A percentile compares a stretch with the other conserved stretches of the same genome.
phyloP scores from a whole-genome alignment of 208 protist genomes.

The Trypanosoma scelopori region DNA sequence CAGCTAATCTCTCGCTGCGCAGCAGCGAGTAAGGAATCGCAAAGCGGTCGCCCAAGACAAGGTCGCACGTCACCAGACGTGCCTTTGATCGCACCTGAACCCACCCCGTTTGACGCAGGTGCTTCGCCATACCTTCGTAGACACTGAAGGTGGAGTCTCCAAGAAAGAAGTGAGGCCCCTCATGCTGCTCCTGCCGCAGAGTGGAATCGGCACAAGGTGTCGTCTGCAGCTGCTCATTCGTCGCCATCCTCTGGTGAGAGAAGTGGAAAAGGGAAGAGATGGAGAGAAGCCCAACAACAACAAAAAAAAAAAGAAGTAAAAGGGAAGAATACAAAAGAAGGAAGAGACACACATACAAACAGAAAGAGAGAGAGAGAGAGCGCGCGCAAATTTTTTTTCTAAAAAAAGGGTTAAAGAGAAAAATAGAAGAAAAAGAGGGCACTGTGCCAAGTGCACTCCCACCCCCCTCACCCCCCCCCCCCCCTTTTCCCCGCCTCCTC shows the following conservation, averaged over 20 bases:
- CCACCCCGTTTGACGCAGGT: constrained; percentile 65
- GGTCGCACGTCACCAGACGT: constrained; percentile 31
- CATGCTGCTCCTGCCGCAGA: neutral
- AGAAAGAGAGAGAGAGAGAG: too few relatives aligned
- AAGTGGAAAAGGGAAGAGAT: neutral
- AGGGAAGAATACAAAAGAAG: too few relatives aligned
- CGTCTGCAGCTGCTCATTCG: neutral
- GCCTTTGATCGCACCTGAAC: constrained; percentile 29
- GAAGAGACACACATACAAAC: too few relatives aligned
- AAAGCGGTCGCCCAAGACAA: constrained; percentile 83
- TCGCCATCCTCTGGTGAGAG: neutral
- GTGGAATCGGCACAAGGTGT: too few relatives aligned
- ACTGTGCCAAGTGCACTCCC: neutral
- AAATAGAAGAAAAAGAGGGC: neutral
- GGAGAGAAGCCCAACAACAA: too few relatives aligned
- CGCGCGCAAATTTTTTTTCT: too few relatives aligned
- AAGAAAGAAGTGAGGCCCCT: constrained; percentile 36
- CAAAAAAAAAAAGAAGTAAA: too few relatives aligned
- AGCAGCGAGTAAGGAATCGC: constrained; percentile 75
- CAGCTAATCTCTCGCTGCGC: constrained; percentile 51
- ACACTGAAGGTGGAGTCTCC: constrained; percentile 76
- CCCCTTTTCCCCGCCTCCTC: too few relatives aligned
- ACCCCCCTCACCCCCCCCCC: too few relatives aligned
- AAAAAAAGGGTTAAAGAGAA: neutral
- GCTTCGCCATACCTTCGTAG: constrained; percentile 79